Evolutionary conservation across 768 basidiomycete species (phyloP).

Genomic region (Trametes cingulata): DNA sequence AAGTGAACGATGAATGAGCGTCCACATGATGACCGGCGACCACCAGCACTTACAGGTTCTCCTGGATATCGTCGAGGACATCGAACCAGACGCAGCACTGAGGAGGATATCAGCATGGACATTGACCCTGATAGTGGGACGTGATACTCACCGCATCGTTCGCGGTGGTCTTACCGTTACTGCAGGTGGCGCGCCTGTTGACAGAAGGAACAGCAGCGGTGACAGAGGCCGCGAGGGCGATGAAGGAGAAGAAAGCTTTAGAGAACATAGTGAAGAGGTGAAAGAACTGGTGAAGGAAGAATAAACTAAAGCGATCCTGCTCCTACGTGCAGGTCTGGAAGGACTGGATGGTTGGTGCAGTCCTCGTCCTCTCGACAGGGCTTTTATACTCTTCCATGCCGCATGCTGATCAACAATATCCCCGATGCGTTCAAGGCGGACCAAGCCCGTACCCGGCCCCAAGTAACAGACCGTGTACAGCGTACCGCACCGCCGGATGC

Average conservation of each 20-base stretch:
- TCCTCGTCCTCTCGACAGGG: not conserved
- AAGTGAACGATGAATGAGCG: not conserved
- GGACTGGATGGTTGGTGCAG: not conserved
- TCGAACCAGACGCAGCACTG: constrained; percentile 23
- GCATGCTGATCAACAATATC: not conserved
- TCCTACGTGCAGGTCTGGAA: not conserved
- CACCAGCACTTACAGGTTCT: constrained; percentile 6
- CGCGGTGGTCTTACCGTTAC: constrained; percentile 18
- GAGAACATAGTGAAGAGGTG: constrained; percentile 12
- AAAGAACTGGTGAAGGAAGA: not conserved
- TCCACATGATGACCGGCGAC: too few species aligned
- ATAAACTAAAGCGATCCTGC: not conserved
- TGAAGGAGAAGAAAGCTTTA: constrained; percentile 13
- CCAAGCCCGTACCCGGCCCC: constrained; percentile 4
- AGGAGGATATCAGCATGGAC: not conserved
- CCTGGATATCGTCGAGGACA: constrained; percentile 20
- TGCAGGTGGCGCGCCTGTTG: constrained; percentile 17
- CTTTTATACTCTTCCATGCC: constrained; percentile 1
- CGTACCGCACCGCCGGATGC: constrained; percentile 7
- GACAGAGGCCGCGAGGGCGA: constrained; percentile 12
- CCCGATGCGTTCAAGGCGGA: constrained; percentile 3
- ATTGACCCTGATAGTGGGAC: not conserved
- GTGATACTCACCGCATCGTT: constrained; percentile 16
- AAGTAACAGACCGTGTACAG: not conserved
- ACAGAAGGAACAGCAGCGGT: constrained; percentile 4